Evolutionary conservation across 2,329 filamentous ascomycete species (phyloP), one percentile per base, ranked within the genome.

Genomic region (Trichoderma pleuroti): DNA sequence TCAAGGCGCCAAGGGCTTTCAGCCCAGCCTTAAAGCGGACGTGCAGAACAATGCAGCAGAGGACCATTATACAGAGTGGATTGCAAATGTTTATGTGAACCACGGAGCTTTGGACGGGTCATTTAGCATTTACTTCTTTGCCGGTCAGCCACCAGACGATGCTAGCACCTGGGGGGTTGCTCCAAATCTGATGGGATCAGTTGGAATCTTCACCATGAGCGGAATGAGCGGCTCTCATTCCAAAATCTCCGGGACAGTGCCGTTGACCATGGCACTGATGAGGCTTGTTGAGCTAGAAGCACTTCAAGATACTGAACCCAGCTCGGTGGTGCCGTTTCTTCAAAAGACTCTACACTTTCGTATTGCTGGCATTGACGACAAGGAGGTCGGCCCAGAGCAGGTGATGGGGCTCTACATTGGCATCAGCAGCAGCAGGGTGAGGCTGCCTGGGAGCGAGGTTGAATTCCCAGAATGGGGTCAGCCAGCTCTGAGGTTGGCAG

Each of bases 101-200:
- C 90, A 89, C 72, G 86, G 87, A 70, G 87, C 88, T 3, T 79
- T 92, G 10, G 82, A 86, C 12, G 86, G 85, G 1, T 88, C 90
- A 0, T 93, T 91, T 68, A 74, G 73, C 0, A 82, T 95, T 24
- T 87, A 91, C 76, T 82, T 94, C 71, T 94, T 94, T 80, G 77
- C 93, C 2, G 92, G 90, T 0, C 77, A 84, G 3, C 81, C 84
- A 2, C 81, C 85, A 0, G 74, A 76, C 4, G 81, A 88, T 49
- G 75, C 82, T 1, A 73, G 73, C 6, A 75, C 78, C 0, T 92
- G 90, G 90, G 76, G 83, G 1, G 77, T 78, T 52, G 84, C 86
- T 0, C 76, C 80, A 1, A 90, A 87, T 72, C 83, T 91, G 11
- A 84, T 91, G 3, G 91, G 91, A 2, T 87, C 86, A 0, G 85